These are phyloP conservation scores for Stipa capillata DNA, from an alignment of 176 grass and related monocot species.

Conservation along the genomic window DNA sequence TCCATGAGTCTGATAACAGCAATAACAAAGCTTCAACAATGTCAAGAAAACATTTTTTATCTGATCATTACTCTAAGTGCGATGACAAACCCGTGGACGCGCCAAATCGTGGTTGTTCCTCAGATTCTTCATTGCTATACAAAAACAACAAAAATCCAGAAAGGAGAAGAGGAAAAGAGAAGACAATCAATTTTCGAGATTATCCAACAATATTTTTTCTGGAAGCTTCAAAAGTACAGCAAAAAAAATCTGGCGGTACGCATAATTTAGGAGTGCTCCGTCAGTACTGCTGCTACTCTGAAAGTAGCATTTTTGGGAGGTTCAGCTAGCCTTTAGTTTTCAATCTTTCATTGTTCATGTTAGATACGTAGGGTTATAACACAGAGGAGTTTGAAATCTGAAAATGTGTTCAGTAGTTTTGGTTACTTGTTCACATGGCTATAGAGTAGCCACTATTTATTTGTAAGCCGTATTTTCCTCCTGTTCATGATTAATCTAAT, in stretches of 20 bases:
- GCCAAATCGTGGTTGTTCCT: not conserved
- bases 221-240: slow-evolving; percentile 66
- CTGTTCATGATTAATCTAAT: not conserved
- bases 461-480: not conserved
- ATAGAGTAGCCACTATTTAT: not conserved
- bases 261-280: not conserved
- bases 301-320: too few relatives aligned
- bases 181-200: slow-evolving; percentile 56
- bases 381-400: not conserved
- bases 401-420: not conserved
- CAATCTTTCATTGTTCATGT: too few relatives aligned
- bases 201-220: slow-evolving; percentile 66
- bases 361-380: not conserved
- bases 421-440: not conserved
- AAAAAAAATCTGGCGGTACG: slow-evolving; percentile 50
- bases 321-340: too few relatives aligned
- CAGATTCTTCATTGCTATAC: slow-evolving; percentile 21
- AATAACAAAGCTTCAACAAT: not conserved
- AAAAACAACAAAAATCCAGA: slow-evolving; percentile 11
- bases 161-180: slow-evolving; percentile 62
- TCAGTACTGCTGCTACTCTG: not conserved
- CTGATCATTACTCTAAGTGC: not conserved
- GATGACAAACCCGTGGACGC: not conserved
- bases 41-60: not conserved
- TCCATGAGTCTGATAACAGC: not conserved